Evolutionary conservation across 2,329 filamentous ascomycete species (phyloP).

Genomic region (Colletotrichum nymphaeae): DNA sequence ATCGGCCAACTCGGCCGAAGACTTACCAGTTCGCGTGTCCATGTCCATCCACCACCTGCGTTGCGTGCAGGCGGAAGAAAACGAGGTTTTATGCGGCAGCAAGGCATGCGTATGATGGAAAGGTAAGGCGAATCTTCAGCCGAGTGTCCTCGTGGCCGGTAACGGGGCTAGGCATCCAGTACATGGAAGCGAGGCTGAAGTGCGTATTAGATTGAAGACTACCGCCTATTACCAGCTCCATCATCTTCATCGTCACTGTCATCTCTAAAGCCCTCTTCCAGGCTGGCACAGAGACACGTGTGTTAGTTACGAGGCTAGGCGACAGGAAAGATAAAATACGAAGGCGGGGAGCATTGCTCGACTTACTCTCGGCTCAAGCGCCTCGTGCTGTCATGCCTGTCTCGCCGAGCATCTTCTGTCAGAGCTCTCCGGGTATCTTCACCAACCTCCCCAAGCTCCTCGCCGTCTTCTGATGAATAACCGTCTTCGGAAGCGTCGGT

Average conservation of each 20-base stretch:
- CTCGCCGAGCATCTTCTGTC: conserved; percentile 48
- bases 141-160: conserved; percentile 13
- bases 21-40: background rate
- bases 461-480: conserved; percentile 74
- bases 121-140: conserved; percentile 1
- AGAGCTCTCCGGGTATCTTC: conserved; percentile 57
- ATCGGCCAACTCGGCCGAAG: conserved; percentile 13
- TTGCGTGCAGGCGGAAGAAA: conserved; percentile 12
- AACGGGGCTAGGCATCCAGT: background rate
- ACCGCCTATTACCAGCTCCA: conserved; percentile 33
- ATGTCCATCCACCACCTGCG: background rate
- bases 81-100: background rate
- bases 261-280: conserved; percentile 69
- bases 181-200: conserved; percentile 13
- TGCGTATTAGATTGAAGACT: conserved; percentile 28
- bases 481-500: conserved; percentile 59
- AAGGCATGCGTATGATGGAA: background rate
- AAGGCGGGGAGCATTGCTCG: background rate
- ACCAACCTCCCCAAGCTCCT: conserved; percentile 74
- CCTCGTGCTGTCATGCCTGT: conserved; percentile 60
- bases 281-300: conserved; percentile 44
- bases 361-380: conserved; percentile 80
- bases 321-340: background rate
- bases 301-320: conserved; percentile 7
- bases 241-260: conserved; percentile 57